Evolutionary conservation across 495 filamentous ascomycete species (phyloP), one percentile per base, ranked within the genome.

Genomic region (Penicillium coprophilum): DNA sequence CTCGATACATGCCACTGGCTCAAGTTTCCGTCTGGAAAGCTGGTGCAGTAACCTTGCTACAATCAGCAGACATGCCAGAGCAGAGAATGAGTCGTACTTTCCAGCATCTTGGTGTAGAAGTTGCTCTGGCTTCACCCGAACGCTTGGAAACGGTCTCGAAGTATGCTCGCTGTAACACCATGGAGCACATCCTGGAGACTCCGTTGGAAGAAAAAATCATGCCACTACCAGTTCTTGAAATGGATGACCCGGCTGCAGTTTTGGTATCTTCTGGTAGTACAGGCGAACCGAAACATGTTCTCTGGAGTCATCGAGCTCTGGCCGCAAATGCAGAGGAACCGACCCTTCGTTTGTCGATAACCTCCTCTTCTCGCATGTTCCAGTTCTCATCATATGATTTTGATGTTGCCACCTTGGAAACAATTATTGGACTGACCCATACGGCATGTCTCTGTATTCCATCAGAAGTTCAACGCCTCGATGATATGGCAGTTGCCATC

Each of bases 371-470:
- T 20, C 39, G 39, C n/a, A 41, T 41, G n/a, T 41, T 41, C 19
- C 39, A 41, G 21, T 41, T 41, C 17, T 41, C 39, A 41, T 41
- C 39, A 10, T 41, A 41, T 8, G 39, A 41, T 41, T 41, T 41
- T 6, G 39, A 41, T 41, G 19, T 19, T 4, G 39, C 39, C 7
- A 41, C 39, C n/a, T n/a, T 41, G 17, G 39, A 41, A 41, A 41
- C 39, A 3, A 41, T 41, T 2, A 41, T 41, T 8, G 39, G n/a
- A 3, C 17, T 41, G 10, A 41, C 39, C 21, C 39, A 41, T n/a
- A 21, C n/a, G 17, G 39, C 39, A 10, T 41, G 39, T 41, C 39
- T 41, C 19, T 41, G 39, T 19, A 41, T 41, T 10, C 39, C 39
- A 21, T 41, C 39, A 10, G 39, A 41, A 41, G 17, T 19, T 3